Evolutionary conservation across 345 rosid species (phyloP), one percentile per base, ranked within the genome.

Genomic region (Ceriops decandra): DNA sequence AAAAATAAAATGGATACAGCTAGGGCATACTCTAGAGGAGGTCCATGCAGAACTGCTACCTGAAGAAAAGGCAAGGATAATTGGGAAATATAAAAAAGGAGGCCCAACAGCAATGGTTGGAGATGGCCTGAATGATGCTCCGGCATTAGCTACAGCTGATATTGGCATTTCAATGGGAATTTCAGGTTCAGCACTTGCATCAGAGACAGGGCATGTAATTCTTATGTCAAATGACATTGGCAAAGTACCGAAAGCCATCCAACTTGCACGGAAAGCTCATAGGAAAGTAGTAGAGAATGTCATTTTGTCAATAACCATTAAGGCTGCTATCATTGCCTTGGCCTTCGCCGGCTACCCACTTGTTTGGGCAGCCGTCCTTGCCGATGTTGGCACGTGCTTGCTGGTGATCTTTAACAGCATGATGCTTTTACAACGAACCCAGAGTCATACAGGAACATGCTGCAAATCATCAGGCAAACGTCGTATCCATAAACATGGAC

Each of bases 151-250:
- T n/a, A 82, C 85, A 19, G 92, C 98, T 0, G 90, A 91, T 66
- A 85, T 91, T 27, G 99, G 99, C 7, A 88, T 95, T 21, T 91
- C 99, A 0, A 95, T 88, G 99, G 98, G 99, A 1, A 61, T 95
- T 52, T 91, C 98, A 0, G 95, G 97, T 60, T 95, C 99, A 0
- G 92, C 99, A 1, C 93, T 90, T 16, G 96, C 97, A 33, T 90
- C 85, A 19, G 91, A 95, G 74, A 91, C 98, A 0, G 96, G 93
- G 6, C 74, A 95, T 9, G 70, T 91, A 10, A 83, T 95, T 72
- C 84, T 91, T 3, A 91, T 95, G 98, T 88, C 96, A 0, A 90
- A 90, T 60, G 99, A 91, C 60, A 78, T 91, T 4, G 79, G 92
- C 62, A 88, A 86, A 66, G 83, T 91, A 38, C 93, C 99, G 0